Conservation (phyloP, 768 basidiomycete species). For the Botryobasidium botryosum region DNA sequence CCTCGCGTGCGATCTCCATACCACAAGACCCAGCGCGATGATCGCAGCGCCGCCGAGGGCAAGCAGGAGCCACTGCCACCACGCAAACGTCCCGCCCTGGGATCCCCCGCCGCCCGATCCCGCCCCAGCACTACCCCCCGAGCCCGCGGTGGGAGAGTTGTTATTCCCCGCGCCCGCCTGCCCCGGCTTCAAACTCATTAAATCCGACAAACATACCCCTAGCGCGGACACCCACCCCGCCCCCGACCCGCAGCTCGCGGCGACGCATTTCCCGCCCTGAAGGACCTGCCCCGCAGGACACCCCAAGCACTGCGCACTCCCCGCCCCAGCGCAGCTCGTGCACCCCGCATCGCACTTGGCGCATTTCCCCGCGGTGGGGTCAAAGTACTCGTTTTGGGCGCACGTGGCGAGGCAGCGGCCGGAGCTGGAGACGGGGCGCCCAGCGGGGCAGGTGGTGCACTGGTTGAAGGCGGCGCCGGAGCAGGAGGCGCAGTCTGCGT, state of each 20-base stretch:
- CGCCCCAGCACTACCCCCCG: too few species aligned
- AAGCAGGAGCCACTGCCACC: not conserved
- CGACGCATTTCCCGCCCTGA: conserved; percentile 43
- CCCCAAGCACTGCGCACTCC: conserved; percentile 50
- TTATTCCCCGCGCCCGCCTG: too few species aligned
- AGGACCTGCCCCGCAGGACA: conserved; percentile 53
- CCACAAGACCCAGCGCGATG: not conserved
- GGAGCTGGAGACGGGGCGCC: conserved; percentile 42
- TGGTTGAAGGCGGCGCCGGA: conserved; percentile 62
- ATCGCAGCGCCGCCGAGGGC: not conserved
- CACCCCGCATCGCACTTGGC: conserved; percentile 60
- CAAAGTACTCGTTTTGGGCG: conserved; percentile 53
- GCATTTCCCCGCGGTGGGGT: conserved; percentile 38
- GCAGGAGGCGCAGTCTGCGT: conserved; percentile 75
- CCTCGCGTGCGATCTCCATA: not conserved
- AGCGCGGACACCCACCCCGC: conserved; percentile 41
- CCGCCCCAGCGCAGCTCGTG: conserved; percentile 57
- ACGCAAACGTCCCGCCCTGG: not conserved
- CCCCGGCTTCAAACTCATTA: not conserved
- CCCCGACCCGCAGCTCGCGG: conserved; percentile 41
- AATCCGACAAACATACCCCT: conserved; percentile 37
- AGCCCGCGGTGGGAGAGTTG: too few species aligned
- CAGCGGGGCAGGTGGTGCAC: conserved; percentile 52
- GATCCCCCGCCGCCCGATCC: too few species aligned
- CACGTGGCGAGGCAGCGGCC: conserved; percentile 72